Evolutionary conservation across 2,329 filamentous ascomycete species (phyloP).

Genomic region (Fusarium longipes): DNA sequence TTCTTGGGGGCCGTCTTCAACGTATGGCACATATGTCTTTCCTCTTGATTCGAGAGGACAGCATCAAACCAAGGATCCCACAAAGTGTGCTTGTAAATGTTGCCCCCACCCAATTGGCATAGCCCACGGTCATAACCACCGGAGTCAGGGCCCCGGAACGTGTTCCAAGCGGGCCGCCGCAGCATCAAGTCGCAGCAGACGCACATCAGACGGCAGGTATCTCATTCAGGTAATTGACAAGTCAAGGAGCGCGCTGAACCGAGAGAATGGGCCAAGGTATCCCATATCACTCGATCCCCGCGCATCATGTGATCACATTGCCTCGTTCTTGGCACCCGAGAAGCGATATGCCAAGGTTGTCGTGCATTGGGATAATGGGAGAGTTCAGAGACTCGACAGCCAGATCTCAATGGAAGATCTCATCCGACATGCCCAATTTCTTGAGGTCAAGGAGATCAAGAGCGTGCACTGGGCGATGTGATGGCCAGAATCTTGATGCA

Average conservation of each 20-base stretch:
- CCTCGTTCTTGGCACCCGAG: conserved; percentile 43
- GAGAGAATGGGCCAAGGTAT: conserved; percentile 34
- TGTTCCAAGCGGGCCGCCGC: background rate
- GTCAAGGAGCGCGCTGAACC: conserved; percentile 24
- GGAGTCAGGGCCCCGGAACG: background rate
- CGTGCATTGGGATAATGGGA: conserved; percentile 47
- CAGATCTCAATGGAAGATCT: conserved; percentile 41
- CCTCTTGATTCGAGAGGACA: conserved; percentile 28
- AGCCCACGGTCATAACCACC: conserved; percentile 20
- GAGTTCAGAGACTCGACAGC: conserved; percentile 39
- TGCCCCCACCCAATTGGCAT: conserved; percentile 40
- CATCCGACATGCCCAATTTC: conserved; percentile 22
- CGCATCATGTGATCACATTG: conserved; percentile 33
- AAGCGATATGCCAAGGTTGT: conserved; percentile 39
- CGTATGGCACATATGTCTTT: conserved; percentile 40
- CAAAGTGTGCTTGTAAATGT: conserved; percentile 38
- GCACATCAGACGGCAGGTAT: conserved; percentile 12
- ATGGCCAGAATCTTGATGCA: background rate
- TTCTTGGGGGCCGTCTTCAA: conserved; percentile 5
- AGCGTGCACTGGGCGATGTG: conserved; percentile 39
- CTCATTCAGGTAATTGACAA: conserved; percentile 41
- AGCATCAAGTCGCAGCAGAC: conserved; percentile 3
- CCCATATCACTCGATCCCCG: conserved; percentile 35
- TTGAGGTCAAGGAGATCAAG: conserved; percentile 44
- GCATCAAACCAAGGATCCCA: conserved; percentile 39